phyloP scores from a whole-genome alignment of 1,139 yeast species.

The Nematodospora anomalae region DNA sequence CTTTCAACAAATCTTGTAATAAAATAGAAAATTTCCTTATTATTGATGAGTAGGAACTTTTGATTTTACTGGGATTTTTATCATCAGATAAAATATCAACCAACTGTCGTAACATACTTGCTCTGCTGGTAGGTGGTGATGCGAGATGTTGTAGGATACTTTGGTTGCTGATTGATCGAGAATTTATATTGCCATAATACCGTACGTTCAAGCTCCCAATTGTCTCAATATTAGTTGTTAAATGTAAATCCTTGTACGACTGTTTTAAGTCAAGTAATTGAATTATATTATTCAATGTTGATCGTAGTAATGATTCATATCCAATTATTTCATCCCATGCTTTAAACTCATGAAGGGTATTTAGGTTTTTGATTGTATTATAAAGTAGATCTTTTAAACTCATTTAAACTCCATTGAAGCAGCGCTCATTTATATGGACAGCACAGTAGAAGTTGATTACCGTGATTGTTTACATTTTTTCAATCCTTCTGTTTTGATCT shows the following conservation, averaged over 20 bases:
- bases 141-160: constrained; percentile 5
- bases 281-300: constrained; percentile 16
- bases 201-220: constrained; percentile 9
- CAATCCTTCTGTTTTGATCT: no score
- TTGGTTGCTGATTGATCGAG: constrained; percentile 1
- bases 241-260: constrained; percentile 1
- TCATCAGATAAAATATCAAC: constrained; percentile 11
- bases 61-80: constrained; percentile 21
- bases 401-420: constrained; percentile 1
- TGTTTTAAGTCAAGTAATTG: constrained; percentile 6
- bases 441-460: neutral
- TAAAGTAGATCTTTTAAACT: constrained; percentile 21
- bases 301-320: constrained; percentile 20
- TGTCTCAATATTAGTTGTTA: constrained; percentile 6
- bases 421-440: no score
- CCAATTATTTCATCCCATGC: constrained; percentile 9
- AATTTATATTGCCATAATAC: constrained; percentile 3
- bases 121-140: neutral
- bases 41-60: constrained; percentile 21
- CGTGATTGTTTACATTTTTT: neutral
- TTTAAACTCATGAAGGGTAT: constrained; percentile 19
- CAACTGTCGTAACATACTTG: constrained; percentile 5
- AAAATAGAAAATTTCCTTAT: constrained; percentile 22
- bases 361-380: constrained; percentile 24
- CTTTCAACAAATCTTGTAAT: constrained; percentile 21